Percentiles rank a stretch among this genome's conserved stretches.
phyloP scores from a whole-genome alignment of 106 monocot genomes.

The Dendrobium chrysotoxum region DNA sequence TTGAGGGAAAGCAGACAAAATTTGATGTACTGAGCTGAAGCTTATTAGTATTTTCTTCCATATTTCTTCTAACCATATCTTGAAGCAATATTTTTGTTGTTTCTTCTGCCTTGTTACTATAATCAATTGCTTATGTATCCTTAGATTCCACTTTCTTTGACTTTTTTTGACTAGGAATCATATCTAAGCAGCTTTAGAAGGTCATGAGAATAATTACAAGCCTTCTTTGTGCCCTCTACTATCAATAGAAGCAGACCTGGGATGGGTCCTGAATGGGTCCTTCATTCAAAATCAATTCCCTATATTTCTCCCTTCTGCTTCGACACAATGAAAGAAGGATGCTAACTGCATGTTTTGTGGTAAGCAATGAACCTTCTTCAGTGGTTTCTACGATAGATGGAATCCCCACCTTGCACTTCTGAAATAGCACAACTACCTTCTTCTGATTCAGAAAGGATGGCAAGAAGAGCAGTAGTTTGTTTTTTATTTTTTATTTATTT shows the following conservation, averaged over 20 bases:
- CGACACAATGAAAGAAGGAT: constrained; percentile 43
- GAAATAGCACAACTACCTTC: constrained; percentile 36
- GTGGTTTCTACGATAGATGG: constrained; percentile 55
- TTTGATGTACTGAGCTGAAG: constrained; percentile 9
- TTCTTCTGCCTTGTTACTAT: constrained; percentile 20
- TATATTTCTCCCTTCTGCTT: constrained; percentile 37
- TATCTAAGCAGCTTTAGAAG: constrained; percentile 48
- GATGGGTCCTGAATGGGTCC: too few relatives aligned
- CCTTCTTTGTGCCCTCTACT: constrained; percentile 47
- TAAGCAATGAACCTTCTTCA: constrained; percentile 54
- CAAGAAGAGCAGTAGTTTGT: constrained; percentile 45
- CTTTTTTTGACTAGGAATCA: constrained; percentile 11
- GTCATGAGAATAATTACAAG: constrained; percentile 21
- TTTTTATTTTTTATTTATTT: too few relatives aligned
- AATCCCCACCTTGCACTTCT: constrained; percentile 35
- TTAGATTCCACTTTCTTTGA: constrained; percentile 27
- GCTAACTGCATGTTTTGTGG: constrained; percentile 38
- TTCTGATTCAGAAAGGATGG: constrained; percentile 32
- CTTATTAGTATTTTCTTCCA: background rate
- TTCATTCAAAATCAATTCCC: constrained; percentile 51
- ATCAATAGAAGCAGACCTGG: constrained; percentile 61
- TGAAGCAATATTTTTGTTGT: constrained; percentile 37
- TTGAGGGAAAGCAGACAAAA: too few relatives aligned
- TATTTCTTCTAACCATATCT: constrained; percentile 31
- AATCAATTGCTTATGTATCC: background rate